These are phyloP conservation scores for Murraya koenigii DNA, from an alignment of 345 rosid genomes.

Conservation along the genomic window DNA sequence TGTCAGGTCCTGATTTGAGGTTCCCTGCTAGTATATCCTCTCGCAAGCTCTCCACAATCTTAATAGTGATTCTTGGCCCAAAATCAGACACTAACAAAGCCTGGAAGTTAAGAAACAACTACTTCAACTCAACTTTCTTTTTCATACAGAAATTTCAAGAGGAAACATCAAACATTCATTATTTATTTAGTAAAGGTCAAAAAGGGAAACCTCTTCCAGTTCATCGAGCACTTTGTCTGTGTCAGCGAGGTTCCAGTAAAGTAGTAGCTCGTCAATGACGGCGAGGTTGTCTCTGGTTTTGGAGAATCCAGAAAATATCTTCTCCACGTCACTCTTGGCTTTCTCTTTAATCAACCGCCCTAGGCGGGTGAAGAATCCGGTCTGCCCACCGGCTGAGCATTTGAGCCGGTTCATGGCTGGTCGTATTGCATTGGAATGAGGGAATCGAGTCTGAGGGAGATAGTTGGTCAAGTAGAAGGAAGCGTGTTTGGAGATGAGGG, in stretches of 20 bases:
- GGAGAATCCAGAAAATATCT: conserved; percentile 87
- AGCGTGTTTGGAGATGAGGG: conserved; percentile 35
- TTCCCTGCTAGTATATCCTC: conserved; percentile 79
- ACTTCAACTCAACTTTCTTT: background rate
- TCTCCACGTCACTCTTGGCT: conserved; percentile 89
- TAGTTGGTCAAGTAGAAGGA: no score
- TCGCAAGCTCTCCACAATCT: conserved; percentile 83
- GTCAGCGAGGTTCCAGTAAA: conserved; percentile 92
- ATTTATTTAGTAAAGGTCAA: no score
- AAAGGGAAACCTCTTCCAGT: conserved; percentile 69
- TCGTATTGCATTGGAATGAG: conserved; percentile 10
- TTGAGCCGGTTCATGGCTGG: conserved; percentile 33
- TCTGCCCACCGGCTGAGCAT: conserved; percentile 61
- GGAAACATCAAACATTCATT: background rate
- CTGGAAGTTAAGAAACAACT: conserved; percentile 30
- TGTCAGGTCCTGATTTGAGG: conserved; percentile 88
- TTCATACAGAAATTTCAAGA: background rate
- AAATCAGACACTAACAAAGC: conserved; percentile 87
- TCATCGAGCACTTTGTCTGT: conserved; percentile 93
- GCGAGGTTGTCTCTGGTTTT: conserved; percentile 91
- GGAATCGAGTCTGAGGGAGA: conserved; percentile 13
- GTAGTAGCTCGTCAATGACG: conserved; percentile 86
- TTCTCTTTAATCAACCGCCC: conserved; percentile 91
- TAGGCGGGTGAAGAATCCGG: conserved; percentile 85
- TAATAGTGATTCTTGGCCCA: conserved; percentile 83